Conservation (phyloP, 2,329 filamentous ascomycete genomes). For the Xylariaceae sp. region DNA sequence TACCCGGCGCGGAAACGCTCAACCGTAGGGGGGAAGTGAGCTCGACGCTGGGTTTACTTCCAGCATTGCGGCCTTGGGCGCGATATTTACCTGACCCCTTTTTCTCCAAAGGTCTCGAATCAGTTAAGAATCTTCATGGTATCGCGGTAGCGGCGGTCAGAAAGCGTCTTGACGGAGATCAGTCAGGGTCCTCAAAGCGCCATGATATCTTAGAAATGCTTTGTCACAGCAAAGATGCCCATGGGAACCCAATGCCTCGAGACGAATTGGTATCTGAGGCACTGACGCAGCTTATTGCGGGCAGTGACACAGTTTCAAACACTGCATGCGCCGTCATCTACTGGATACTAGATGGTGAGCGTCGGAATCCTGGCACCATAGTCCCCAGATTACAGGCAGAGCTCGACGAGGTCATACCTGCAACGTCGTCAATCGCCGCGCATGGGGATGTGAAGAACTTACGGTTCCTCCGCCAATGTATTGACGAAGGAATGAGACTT, state of each 20-base stretch:
- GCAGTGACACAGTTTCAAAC: slow-evolving; percentile 23
- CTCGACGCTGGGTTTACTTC: slow-evolving; percentile 16
- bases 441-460: slow-evolving; percentile 22
- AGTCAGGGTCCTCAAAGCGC: neutral
- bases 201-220: slow-evolving; percentile 26
- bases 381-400: slow-evolving; percentile 18
- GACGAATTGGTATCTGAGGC: slow-evolving; percentile 22
- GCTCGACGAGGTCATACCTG: slow-evolving; percentile 14
- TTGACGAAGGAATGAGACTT: slow-evolving; percentile 24
- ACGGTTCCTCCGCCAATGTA: slow-evolving; percentile 21
- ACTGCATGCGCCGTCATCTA: slow-evolving; percentile 22
- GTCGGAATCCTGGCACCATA: slow-evolving; percentile 15
- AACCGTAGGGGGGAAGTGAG: slow-evolving; percentile 22
- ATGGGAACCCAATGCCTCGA: slow-evolving; percentile 14
- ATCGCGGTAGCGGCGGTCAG: slow-evolving; percentile 18
- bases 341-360: slow-evolving; percentile 25
- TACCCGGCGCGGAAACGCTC: slow-evolving; percentile 20
- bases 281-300: slow-evolving; percentile 21
- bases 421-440: slow-evolving; percentile 8
- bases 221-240: slow-evolving; percentile 18
- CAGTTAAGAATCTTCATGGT: slow-evolving; percentile 14
- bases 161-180: slow-evolving; percentile 7
- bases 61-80: slow-evolving; percentile 23
- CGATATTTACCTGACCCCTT: slow-evolving; percentile 22
- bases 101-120: slow-evolving; percentile 16